phyloP scores from a whole-genome alignment of 305 asterid genomes.

The Solanum aculeatissimum region DNA sequence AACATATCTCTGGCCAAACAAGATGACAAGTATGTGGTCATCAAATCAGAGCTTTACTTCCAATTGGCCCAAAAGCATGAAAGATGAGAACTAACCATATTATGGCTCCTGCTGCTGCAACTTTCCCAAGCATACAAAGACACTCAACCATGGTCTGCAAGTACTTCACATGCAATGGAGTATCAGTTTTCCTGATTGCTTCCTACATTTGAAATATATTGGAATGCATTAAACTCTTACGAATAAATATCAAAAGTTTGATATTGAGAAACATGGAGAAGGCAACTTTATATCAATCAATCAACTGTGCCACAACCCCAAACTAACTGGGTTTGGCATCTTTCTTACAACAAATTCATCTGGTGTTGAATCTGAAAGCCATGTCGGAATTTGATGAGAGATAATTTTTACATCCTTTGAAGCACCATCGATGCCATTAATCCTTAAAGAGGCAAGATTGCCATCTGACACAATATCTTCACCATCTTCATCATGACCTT shows the following conservation, averaged over 20 bases:
- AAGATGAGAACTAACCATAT: slow-evolving; percentile 59
- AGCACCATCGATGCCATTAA: slow-evolving; percentile 52
- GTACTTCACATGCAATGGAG: slow-evolving; percentile 83
- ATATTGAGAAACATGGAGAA: slow-evolving; percentile 6
- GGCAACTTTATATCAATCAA: neutral
- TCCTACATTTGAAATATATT: slow-evolving; percentile 51
- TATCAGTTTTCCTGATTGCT: slow-evolving; percentile 82
- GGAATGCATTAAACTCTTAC: slow-evolving; percentile 9
- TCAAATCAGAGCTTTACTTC: neutral
- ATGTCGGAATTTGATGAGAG: slow-evolving; percentile 62
- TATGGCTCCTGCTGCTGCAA: slow-evolving; percentile 98
- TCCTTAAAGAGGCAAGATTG: slow-evolving; percentile 37
- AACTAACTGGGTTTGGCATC: slow-evolving; percentile 4
- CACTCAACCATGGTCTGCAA: slow-evolving; percentile 96
- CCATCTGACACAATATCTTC: slow-evolving; percentile 59
- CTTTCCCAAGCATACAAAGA: slow-evolving; percentile 96
- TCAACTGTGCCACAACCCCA: neutral
- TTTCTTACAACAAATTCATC: slow-evolving; percentile 93
- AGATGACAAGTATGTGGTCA: neutral
- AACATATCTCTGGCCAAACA: neutral
- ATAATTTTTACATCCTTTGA: slow-evolving; percentile 36
- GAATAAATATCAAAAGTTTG: slow-evolving; percentile 14
- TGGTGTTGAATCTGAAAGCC: slow-evolving; percentile 95
- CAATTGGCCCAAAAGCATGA: neutral
- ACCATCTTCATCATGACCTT: slow-evolving; percentile 76